Conservation (phyloP, 2,329 filamentous ascomycete species). For the Plectosphaerella cucumerina region DNA sequence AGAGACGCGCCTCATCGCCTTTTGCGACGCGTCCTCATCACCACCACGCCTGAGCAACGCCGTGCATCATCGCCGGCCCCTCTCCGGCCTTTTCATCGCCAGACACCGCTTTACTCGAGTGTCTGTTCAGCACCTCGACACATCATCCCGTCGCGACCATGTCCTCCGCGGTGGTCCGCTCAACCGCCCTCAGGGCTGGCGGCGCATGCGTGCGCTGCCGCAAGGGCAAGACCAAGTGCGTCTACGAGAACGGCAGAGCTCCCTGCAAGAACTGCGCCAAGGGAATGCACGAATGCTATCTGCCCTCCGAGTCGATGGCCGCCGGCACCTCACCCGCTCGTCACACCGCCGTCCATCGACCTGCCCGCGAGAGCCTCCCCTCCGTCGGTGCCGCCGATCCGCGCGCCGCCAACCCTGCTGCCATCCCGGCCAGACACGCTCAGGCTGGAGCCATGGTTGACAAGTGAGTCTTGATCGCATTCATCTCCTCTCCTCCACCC, state of each 20-base stretch:
- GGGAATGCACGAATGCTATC: constrained; percentile 60
- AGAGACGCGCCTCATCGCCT: not conserved
- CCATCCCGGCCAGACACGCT: constrained; percentile 42
- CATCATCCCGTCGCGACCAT: constrained; percentile 21
- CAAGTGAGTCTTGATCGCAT: too few species aligned
- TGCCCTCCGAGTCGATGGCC: constrained; percentile 56
- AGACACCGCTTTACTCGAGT: too few species aligned
- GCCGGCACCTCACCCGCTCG: constrained; percentile 56
- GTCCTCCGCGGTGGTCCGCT: constrained; percentile 46
- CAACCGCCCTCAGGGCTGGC: constrained; percentile 56
- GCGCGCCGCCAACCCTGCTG: constrained; percentile 38
- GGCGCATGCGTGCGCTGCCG: constrained; percentile 60
- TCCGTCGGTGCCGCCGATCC: constrained; percentile 42
- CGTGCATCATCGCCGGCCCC: not conserved
- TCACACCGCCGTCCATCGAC: constrained; percentile 40
- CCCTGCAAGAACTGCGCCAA: constrained; percentile 62
- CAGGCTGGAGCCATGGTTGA: constrained; percentile 36
- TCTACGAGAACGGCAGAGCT: constrained; percentile 59
- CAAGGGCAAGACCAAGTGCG: constrained; percentile 61
- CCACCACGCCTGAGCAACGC: not conserved
- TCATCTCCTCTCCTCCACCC: constrained; percentile 24
- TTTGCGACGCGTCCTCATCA: not conserved
- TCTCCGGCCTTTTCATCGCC: too few species aligned
- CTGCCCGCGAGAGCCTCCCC: constrained; percentile 50
- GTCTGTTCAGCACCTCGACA: not conserved